phyloP scores from a whole-genome alignment of 2,329 filamentous ascomycete species.

The Ilyonectria mors-panacis region DNA sequence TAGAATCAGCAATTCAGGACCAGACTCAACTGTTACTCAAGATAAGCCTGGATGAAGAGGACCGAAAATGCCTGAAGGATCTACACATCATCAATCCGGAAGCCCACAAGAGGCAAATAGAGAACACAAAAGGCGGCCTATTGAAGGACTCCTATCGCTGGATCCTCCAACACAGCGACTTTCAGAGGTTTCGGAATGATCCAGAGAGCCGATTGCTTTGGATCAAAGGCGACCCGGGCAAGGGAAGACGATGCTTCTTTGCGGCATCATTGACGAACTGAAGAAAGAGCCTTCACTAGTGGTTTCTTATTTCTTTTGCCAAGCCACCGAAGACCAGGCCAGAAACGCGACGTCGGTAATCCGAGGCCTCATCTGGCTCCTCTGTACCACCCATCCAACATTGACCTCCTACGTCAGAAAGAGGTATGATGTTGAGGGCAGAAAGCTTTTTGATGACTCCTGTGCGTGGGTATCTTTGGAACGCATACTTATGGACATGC shows the following conservation, averaged over 20 bases:
- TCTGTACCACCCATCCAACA: constrained; percentile 53
- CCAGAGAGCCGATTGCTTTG: constrained; percentile 44
- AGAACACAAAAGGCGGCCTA: constrained; percentile 42
- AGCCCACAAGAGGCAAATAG: constrained; percentile 27
- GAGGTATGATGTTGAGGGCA: constrained; percentile 53
- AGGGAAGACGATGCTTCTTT: constrained; percentile 57
- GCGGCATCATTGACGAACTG: constrained; percentile 48
- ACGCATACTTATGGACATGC: constrained; percentile 56
- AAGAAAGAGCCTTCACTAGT: not conserved
- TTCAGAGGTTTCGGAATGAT: constrained; percentile 45
- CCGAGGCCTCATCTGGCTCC: constrained; percentile 59
- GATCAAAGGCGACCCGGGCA: constrained; percentile 56
- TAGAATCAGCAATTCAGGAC: constrained; percentile 1
- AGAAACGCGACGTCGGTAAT: constrained; percentile 60
- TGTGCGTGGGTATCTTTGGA: constrained; percentile 56
- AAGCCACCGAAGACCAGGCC: constrained; percentile 55
- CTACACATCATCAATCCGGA: not conserved
- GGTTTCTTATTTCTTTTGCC: constrained; percentile 60
- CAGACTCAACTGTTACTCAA: not conserved
- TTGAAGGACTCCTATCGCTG: constrained; percentile 48
- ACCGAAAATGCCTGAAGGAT: constrained; percentile 7
- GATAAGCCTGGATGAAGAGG: not conserved
- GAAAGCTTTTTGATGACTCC: constrained; percentile 55
- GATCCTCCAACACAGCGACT: constrained; percentile 50
- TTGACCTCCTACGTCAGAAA: constrained; percentile 54